A percentile compares a stretch with the other conserved stretches of the same genome.
Conservation (phyloP, 106 monocot species). For the Vanilla planifolia region DNA sequence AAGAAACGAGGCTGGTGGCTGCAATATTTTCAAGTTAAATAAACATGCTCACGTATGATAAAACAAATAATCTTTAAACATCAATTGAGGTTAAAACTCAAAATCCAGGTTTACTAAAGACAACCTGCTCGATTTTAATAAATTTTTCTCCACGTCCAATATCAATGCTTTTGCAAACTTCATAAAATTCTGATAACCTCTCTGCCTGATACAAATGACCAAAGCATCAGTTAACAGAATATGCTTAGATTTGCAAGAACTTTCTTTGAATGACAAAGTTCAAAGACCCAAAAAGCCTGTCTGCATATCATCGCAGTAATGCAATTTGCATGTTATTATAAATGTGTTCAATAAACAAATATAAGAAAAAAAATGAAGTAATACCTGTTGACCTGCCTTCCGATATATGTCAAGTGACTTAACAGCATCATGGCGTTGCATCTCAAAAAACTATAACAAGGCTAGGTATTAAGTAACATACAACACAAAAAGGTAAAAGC, state of each 20-base stretch:
- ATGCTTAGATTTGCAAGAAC: background rate
- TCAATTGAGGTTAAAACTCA: background rate
- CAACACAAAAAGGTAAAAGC: background rate
- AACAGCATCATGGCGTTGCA: slow-evolving; percentile 83
- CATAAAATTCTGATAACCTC: slow-evolving; percentile 88
- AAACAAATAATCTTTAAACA: background rate
- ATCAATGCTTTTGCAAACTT: slow-evolving; percentile 86
- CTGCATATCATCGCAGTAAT: no score
- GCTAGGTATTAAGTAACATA: background rate
- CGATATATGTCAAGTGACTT: slow-evolving; percentile 86
- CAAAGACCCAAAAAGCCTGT: no score
- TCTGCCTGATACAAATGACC: slow-evolving; percentile 61
- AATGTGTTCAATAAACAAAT: background rate
- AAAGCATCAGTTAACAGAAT: background rate
- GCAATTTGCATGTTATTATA: background rate
- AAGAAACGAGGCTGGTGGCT: slow-evolving; percentile 88
- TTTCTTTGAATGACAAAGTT: background rate
- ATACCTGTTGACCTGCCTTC: slow-evolving; percentile 79
- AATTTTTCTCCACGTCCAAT: slow-evolving; percentile 79
- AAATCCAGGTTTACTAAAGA: background rate
- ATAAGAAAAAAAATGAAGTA: background rate
- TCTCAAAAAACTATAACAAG: slow-evolving; percentile 88
- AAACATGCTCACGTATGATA: background rate
- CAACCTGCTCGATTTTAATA: slow-evolving; percentile 90
- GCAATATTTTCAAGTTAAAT: slow-evolving; percentile 25